Evolutionary conservation across 164 flowering plant genomes (phyloP).

Genomic region (Aristolochia contorta): DNA sequence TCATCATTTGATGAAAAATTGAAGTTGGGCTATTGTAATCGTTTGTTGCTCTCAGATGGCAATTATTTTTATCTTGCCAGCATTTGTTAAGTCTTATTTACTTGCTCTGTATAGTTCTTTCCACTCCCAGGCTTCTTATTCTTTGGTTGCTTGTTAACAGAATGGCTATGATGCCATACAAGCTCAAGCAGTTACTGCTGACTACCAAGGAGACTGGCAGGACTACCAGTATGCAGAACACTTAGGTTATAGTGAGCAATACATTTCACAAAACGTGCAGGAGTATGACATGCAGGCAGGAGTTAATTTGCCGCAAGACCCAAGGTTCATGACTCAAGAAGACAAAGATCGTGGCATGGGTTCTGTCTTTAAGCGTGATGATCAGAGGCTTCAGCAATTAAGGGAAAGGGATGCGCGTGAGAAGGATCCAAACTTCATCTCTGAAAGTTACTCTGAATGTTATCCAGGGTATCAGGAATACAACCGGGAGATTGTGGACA

Average conservation of each 20-base stretch:
- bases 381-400: conserved; percentile 82
- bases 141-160: conserved; percentile 23
- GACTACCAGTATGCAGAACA: conserved; percentile 86
- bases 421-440: conserved; percentile 94
- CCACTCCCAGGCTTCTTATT: neutral
- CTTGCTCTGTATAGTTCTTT: neutral
- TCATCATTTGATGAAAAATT: no score
- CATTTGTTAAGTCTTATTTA: neutral
- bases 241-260: no score
- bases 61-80: neutral
- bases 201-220: conserved; percentile 83
- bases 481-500: conserved; percentile 85
- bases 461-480: conserved; percentile 98
- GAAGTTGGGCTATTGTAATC: no score
- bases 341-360: conserved; percentile 97
- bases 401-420: conserved; percentile 96
- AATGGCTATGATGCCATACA: conserved; percentile 71
- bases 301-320: conserved; percentile 50
- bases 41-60: no score
- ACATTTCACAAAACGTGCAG: no score
- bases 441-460: conserved; percentile 98
- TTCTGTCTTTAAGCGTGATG: conserved; percentile 98
- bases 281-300: no score
- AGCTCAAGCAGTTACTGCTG: conserved; percentile 56
- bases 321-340: conserved; percentile 88